Base-by-base conservation (phyloP, 768 basidiomycete species). In the Termitomyces sp. region DNA sequence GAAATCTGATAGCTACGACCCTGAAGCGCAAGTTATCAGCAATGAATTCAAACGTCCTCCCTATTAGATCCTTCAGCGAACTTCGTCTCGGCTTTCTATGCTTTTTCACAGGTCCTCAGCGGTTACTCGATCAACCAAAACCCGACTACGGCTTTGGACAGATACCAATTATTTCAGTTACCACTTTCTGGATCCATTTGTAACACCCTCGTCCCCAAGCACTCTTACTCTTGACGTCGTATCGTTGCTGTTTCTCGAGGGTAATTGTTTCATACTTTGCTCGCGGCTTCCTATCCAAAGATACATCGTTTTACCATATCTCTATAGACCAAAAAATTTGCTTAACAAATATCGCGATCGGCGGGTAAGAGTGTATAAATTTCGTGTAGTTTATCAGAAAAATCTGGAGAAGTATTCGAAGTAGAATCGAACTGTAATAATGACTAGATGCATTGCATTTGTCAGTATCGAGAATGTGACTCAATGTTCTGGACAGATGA, bases 21-120 rank as follows among this genome's bases (percentile, higher is more conserved):
- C 80, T 9, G 87, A 88, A 68, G 76, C 82, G 18, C 84, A 85
- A 56, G 72, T 69, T 52, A 82, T 82, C 64, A 79, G 71, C 64
- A 74, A 78, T 55, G 87, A 88, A 60, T 86, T 86, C 76, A 88
- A 88, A 68, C 79, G 74, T 20, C 83, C 83, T 20, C 77, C 77
- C 1, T 79, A 78, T 61, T 78, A 70, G 39, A n/a, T 31, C 31
- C 34, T 46, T 14, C 5, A 4, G 24, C 4, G 24, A 43, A 20
- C 22, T 4, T 8, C 22, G 26, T 26, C 1, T 9, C 8, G 31
- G 22, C n/a, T 8, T 32, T 43, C 8, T 14, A 3, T 53, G 16
- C 37, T 51, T 27, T 10, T 13, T 18, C 16, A n/a, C 24, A 29
- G 36, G 39, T 34, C n/a, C 4, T 27, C 26, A 27, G 24, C 24